Evolutionary conservation across 768 basidiomycete genomes (phyloP), one percentile per base, ranked within the genome.

Genomic region (Scleroderma bovista): DNA sequence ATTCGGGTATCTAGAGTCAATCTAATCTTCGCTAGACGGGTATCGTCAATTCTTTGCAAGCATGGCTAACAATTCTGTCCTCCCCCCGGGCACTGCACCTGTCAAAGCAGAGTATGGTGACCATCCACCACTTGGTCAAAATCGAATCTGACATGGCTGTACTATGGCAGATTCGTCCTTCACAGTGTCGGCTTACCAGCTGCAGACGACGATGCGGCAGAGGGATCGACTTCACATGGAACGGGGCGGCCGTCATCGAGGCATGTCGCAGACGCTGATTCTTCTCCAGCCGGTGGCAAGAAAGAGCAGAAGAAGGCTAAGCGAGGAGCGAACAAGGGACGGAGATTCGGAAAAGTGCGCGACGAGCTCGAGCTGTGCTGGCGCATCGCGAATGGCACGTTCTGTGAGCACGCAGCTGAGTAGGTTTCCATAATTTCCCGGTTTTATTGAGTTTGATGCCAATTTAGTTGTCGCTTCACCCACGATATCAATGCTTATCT

Each of bases 331-430:
- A 96, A 95, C 66, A 94, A 92, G 63, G 84, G 81, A 12, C 69
- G 94, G 37, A 76, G 82, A 13, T 93, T 92, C 65, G 82, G 76
- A 16, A 86, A 86, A 61, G 74, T 88, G 16, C 75, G 80, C 47
- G 93, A 94, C 60, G 86, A 88, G 39, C 68, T 91, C 3, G 84
- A 91, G 31, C 70, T 97, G 23, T 97, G 94, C 68, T 87, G 84
- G 79, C 78, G 75, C 46, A 69, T 92, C 46, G 93, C 90, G 3
- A 79, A 74, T 46, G 88, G 85, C 1, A 70, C 73, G 31, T 58
- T 71, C 8, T 96, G 93, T 60, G 83, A 87, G 54, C 80, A 81
- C 56, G 88, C 87, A 17, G 67, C 73, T 46, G 74, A 81, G 82
- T 86, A 55, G 57, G 80, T 76, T 2, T 26, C 23, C 22, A 13